These are phyloP conservation scores for Gypsophila paniculata DNA, from an alignment of 179 eudicot species.

Conservation along the genomic window DNA sequence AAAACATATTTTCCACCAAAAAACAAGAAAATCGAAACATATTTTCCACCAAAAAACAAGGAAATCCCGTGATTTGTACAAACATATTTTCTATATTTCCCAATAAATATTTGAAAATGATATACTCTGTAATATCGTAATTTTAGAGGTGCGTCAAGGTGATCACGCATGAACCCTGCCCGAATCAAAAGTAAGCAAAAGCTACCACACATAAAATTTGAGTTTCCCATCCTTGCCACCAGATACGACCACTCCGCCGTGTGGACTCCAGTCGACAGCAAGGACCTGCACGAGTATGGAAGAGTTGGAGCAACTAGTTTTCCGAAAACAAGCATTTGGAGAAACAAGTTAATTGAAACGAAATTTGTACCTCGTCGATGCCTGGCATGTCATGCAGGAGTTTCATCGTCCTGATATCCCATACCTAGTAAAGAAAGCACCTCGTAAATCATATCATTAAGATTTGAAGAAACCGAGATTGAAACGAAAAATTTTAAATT, in stretches of 20 bases:
- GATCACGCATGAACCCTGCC: too few relatives aligned
- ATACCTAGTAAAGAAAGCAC: constrained; percentile 40
- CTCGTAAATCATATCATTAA: not conserved
- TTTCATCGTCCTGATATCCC: constrained; percentile 78
- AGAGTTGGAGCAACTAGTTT: not conserved
- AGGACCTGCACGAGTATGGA: constrained; percentile 44
- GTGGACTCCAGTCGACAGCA: constrained; percentile 96
- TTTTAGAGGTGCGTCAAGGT: too few relatives aligned
- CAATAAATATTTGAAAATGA: too few relatives aligned
- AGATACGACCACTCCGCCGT: constrained; percentile 91
- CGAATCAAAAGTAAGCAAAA: not conserved
- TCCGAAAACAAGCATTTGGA: not conserved
- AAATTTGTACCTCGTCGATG: constrained; percentile 62
- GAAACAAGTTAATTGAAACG: not conserved
- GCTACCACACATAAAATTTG: constrained; percentile 73
- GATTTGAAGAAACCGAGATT: not conserved
- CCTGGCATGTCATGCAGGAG: constrained; percentile 92
- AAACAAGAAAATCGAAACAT: too few relatives aligned
- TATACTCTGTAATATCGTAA: too few relatives aligned
- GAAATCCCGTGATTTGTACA: too few relatives aligned
- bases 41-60: too few relatives aligned
- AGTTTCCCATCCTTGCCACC: constrained; percentile 77
- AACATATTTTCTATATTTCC: too few relatives aligned
- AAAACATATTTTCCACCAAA: too few relatives aligned
- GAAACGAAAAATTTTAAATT: not conserved